Evolutionary conservation across 1,284 basidiomycete species (phyloP), one percentile per base, ranked within the genome.

Genomic region (Golubevia pallescens): DNA sequence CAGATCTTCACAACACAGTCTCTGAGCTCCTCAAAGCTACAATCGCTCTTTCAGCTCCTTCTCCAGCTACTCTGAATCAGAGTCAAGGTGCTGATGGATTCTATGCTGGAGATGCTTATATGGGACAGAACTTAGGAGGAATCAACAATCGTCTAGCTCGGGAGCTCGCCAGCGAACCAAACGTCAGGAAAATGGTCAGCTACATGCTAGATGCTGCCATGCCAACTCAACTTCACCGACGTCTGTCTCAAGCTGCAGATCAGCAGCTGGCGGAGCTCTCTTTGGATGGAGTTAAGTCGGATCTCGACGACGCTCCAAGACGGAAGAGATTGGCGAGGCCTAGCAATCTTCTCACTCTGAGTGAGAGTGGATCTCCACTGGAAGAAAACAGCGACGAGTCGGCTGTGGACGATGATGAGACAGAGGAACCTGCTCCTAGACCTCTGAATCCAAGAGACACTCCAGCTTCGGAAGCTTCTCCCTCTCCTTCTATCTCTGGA

Each of bases 1-100:
- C 75, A 42, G 81, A 85, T 55, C 68, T 78, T 14, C 81, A 85
- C 71, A 81, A 81, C 69, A 80, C 81, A 10, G 80, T 81, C 23
- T 78, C 81, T 8, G 83, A 85, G 67, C 76, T 85, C 8, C 70
- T 85, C 58, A 85, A 84, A 66, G 79, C 83, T 10, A 77, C 84
- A 34, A 84, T 85, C 57, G 79, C 83, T 13, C 74, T 85, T 3
- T 82, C 80, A 2, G 83, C 83, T 7, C 83, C 83, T 13, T 82
- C 82, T n/a, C 80, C 82, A 0, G 74, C 82, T 16, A 75, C 69
- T 10, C 65, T 85, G 62, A 77, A 74, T 34, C 80, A 83, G 48
- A 71, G 71, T 4, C 69, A 77, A 51, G 58, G 63, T 13, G 57
- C 59, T 21, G 69, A 68, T 21, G 69, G 54, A 1, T 66, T 60